Evolutionary conservation across 495 filamentous ascomycete species (phyloP).

Genomic region (Penicillium canescens): DNA sequence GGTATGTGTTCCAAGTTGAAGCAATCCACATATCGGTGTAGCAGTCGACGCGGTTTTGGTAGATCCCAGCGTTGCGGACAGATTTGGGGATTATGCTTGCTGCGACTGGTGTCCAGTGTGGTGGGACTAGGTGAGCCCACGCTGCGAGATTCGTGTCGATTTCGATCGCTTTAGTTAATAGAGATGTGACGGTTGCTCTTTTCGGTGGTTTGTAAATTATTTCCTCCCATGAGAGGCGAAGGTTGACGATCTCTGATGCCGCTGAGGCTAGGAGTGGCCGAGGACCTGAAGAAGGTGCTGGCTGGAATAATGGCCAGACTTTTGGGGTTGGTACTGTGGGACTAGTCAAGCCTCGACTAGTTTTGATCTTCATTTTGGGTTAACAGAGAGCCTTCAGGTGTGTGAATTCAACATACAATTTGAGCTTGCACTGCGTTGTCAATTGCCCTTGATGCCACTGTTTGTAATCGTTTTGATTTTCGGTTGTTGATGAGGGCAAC

Average conservation of each 20-base stretch:
- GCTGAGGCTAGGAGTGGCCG: constrained; percentile 23
- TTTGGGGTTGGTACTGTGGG: constrained; percentile 29
- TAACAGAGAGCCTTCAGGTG: not conserved
- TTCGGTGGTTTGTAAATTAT: constrained; percentile 2
- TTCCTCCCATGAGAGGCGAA: constrained; percentile 29
- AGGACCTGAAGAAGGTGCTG: constrained; percentile 16
- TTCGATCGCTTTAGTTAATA: constrained; percentile 25
- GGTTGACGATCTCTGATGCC: constrained; percentile 26
- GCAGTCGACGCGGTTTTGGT: constrained; percentile 56
- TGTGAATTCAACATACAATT: constrained; percentile 24
- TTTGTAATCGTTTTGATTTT: constrained; percentile 12
- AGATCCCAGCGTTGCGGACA: constrained; percentile 37
- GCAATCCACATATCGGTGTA: constrained; percentile 62
- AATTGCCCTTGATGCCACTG: constrained; percentile 18
- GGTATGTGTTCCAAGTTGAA: constrained; percentile 63
- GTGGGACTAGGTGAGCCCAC: constrained; percentile 32
- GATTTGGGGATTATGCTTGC: constrained; percentile 36
- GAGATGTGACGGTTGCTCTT: constrained; percentile 10
- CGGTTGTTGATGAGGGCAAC: constrained; percentile 35
- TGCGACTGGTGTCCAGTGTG: constrained; percentile 29
- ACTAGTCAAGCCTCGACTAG: constrained; percentile 17
- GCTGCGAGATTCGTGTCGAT: constrained; percentile 28
- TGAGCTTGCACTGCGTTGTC: constrained; percentile 30
- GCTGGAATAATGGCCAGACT: constrained; percentile 26
- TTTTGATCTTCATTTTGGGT: constrained; percentile 25